Percentiles rank a stretch among this genome's conserved stretches.
Evolutionary conservation across 2,329 filamentous ascomycete species (phyloP).

Genomic region (Paraphaeosphaeria minitans): DNA sequence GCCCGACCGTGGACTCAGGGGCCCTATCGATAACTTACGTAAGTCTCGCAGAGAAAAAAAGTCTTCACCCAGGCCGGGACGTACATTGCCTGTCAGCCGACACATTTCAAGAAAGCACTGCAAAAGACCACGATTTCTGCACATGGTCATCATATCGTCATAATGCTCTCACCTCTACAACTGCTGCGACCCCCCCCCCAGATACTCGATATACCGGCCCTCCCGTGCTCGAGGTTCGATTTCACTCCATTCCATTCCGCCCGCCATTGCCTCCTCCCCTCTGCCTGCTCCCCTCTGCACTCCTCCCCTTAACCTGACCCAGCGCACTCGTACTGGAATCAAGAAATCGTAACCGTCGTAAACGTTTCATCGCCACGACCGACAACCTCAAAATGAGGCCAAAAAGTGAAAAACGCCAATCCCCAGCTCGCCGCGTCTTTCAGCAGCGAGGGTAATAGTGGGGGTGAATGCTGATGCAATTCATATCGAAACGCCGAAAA

Average conservation of each 20-base stretch:
- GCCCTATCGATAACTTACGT: background rate
- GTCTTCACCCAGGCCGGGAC: background rate
- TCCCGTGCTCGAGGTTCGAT: background rate
- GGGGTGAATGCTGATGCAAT: slow-evolving; percentile 20
- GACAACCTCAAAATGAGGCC: background rate
- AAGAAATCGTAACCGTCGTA: slow-evolving; percentile 4
- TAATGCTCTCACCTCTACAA: slow-evolving; percentile 4
- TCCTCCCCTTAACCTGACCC: background rate
- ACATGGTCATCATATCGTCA: slow-evolving; percentile 11
- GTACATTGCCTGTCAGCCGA: no score
- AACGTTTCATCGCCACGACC: slow-evolving; percentile 6
- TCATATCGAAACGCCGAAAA: slow-evolving; percentile 5
- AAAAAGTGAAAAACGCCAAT: slow-evolving; percentile 18
- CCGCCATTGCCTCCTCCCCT: no score
- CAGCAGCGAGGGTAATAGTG: slow-evolving; percentile 19
- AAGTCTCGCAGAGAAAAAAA: background rate
- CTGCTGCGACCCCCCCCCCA: slow-evolving; percentile 1
- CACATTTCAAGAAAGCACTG: background rate
- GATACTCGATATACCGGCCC: background rate
- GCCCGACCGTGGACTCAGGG: background rate
- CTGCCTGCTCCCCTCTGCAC: no score
- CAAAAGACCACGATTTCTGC: background rate
- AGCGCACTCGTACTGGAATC: slow-evolving; percentile 2
- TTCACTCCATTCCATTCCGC: background rate
- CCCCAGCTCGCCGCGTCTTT: slow-evolving; percentile 18